phyloP scores from a whole-genome alignment of 768 basidiomycete species.

The Chlorophyllum brunneum region DNA sequence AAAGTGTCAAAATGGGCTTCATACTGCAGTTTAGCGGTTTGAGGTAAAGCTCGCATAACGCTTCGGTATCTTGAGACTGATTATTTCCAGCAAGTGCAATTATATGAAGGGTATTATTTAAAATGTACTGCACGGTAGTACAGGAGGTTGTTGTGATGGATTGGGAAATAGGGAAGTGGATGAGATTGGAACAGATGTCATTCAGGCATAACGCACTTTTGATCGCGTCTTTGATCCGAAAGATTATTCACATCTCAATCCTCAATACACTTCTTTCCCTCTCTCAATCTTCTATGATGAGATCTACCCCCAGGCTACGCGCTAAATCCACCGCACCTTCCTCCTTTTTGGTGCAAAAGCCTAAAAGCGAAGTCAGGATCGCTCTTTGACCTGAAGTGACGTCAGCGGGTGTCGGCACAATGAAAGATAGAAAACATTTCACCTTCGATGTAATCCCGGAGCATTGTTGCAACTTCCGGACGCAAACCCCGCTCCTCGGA shows the following conservation, averaged over 20 bases:
- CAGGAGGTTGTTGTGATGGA: constrained; percentile 5
- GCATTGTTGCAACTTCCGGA: constrained; percentile 60
- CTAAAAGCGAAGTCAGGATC: constrained; percentile 53
- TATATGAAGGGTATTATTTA: not conserved
- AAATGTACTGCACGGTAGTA: not conserved
- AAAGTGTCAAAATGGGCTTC: not conserved
- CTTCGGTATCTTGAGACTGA: not conserved
- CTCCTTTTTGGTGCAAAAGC: constrained; percentile 45
- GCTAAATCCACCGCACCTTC: constrained; percentile 44
- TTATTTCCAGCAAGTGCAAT: not conserved
- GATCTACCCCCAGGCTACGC: constrained; percentile 46
- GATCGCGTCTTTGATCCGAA: constrained; percentile 2
- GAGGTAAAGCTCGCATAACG: constrained; percentile 6
- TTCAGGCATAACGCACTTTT: constrained; percentile 5
- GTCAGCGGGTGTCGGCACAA: not conserved
- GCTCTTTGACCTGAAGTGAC: constrained; percentile 50
- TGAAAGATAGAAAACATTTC: constrained; percentile 5
- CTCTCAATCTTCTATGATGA: constrained; percentile 42
- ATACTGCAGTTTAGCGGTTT: constrained; percentile 2
- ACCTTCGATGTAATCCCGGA: constrained; percentile 68
- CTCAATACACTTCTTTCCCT: not conserved
- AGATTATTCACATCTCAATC: not conserved
- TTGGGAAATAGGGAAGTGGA: constrained; percentile 3
- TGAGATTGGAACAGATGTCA: not conserved
- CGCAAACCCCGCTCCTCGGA: constrained; percentile 31